Evolutionary conservation across 1,139 yeast species (phyloP).

Genomic region (Geotrichum restrictum): DNA sequence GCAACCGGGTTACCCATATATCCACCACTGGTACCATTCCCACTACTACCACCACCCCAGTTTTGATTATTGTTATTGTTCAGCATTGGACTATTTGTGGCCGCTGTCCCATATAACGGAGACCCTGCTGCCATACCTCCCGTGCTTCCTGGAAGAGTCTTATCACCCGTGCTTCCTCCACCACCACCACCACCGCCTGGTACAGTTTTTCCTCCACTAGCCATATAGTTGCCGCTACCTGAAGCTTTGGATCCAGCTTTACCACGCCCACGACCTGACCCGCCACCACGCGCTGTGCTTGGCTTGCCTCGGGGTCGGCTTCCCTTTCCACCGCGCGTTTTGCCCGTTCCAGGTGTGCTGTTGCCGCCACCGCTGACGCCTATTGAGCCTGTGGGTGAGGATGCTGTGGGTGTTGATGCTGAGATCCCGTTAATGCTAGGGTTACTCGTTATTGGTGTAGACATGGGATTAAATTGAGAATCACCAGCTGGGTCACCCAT

Average conservation of each 20-base stretch:
- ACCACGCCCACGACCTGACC: constrained; percentile 10
- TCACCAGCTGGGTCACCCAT: too few species aligned
- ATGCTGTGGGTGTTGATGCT: constrained; percentile 23
- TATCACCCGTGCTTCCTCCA: constrained; percentile 16
- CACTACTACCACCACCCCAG: background rate
- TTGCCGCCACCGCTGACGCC: background rate
- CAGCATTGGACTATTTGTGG: too few species aligned
- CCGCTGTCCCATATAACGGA: background rate
- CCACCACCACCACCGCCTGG: constrained; percentile 12
- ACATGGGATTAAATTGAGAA: too few species aligned
- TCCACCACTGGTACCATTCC: background rate
- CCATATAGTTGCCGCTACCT: constrained; percentile 7
- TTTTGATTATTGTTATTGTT: too few species aligned
- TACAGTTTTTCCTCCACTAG: constrained; percentile 10
- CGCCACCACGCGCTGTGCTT: constrained; percentile 9
- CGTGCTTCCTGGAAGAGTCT: constrained; percentile 15
- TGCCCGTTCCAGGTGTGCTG: background rate
- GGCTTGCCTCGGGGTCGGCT: constrained; percentile 11
- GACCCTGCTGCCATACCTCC: too few species aligned
- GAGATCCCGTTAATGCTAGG: constrained; percentile 14
- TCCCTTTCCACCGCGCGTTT: constrained; percentile 13
- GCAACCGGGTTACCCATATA: constrained; percentile 3
- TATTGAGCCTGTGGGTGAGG: constrained; percentile 20
- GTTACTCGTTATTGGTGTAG: constrained; percentile 20
- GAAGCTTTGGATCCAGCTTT: constrained; percentile 10